Conservation (phyloP, 1,139 yeast species). For the Candida neerlandica region DNA sequence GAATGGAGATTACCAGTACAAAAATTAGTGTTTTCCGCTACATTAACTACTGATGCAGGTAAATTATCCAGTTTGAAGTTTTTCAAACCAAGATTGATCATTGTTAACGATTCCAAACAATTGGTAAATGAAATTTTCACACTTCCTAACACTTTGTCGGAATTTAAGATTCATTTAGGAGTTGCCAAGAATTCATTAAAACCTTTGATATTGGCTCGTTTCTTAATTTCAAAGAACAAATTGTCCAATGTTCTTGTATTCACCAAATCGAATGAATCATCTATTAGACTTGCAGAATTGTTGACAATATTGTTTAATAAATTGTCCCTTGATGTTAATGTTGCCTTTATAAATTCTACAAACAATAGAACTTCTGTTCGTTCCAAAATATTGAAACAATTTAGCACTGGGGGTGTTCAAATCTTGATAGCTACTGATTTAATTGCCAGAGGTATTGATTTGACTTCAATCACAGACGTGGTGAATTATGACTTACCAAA, state of each 20-base stretch:
- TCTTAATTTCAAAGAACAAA: conserved; percentile 41
- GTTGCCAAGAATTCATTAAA: conserved; percentile 64
- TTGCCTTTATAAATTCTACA: conserved; percentile 51
- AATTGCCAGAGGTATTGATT: conserved; percentile 92
- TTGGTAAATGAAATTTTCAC: conserved; percentile 55
- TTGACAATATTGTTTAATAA: conserved; percentile 48
- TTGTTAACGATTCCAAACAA: conserved; percentile 61
- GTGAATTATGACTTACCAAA: conserved; percentile 89
- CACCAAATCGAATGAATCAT: conserved; percentile 84
- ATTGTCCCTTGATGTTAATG: conserved; percentile 18
- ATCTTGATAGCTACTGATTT: conserved; percentile 86
- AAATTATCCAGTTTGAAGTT: conserved; percentile 73
- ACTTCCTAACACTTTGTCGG: conserved; percentile 59
- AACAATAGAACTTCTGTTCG: conserved; percentile 48
- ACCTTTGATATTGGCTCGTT: conserved; percentile 69
- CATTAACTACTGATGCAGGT: conserved; percentile 91
- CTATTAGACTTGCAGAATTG: conserved; percentile 71
- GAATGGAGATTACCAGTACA: conserved; percentile 36
- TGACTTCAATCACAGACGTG: conserved; percentile 70
- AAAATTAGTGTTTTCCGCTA: conserved; percentile 88
- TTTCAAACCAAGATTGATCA: conserved; percentile 66
- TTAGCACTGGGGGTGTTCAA: conserved; percentile 50
- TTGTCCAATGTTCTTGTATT: conserved; percentile 59
- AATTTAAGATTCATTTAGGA: conserved; percentile 52
- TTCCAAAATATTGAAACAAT: conserved; percentile 53